These are phyloP conservation scores for Porphyrellus cyaneotinctus DNA, from an alignment of 768 basidiomycete species.

Conservation along the genomic window DNA sequence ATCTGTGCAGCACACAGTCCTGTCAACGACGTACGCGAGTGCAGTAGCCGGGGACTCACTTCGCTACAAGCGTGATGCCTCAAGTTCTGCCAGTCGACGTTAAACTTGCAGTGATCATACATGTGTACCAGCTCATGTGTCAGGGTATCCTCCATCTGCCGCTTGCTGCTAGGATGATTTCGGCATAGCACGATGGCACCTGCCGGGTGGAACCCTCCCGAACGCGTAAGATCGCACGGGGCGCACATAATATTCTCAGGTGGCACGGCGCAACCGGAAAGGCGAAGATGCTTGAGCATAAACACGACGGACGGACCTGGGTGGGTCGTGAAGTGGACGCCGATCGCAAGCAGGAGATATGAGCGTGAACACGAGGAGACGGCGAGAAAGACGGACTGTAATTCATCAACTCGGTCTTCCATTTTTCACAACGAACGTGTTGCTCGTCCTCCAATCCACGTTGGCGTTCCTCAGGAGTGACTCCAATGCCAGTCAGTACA, in stretches of 20 bases:
- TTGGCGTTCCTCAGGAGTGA: slow-evolving; percentile 41
- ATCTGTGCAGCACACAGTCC: slow-evolving; percentile 54
- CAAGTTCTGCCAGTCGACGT: slow-evolving; percentile 86
- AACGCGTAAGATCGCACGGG: slow-evolving; percentile 69
- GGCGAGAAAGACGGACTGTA: slow-evolving; percentile 50
- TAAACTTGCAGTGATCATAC: slow-evolving; percentile 94
- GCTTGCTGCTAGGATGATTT: slow-evolving; percentile 73
- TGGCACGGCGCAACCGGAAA: slow-evolving; percentile 68
- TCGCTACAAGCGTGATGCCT: slow-evolving; percentile 96
- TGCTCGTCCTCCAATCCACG: slow-evolving; percentile 34
- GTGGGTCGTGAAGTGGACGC: slow-evolving; percentile 1
- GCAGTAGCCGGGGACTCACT: slow-evolving; percentile 44
- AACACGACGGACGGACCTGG: slow-evolving; percentile 84
- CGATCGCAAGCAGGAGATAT: slow-evolving; percentile 5
- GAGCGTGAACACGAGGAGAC: slow-evolving; percentile 3
- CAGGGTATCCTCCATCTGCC: slow-evolving; percentile 90
- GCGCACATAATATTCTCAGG: slow-evolving; percentile 74
- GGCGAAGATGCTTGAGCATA: slow-evolving; percentile 86
- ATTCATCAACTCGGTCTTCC: slow-evolving; percentile 63
- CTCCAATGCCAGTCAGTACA: slow-evolving; percentile 48
- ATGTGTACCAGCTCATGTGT: slow-evolving; percentile 93
- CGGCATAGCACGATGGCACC: slow-evolving; percentile 85
- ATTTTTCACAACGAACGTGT: slow-evolving; percentile 58
- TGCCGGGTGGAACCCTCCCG: slow-evolving; percentile 83
- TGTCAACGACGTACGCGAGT: background rate